Base-by-base conservation (phyloP, 495 filamentous ascomycete species). In the Neurospora sp. region DNA sequence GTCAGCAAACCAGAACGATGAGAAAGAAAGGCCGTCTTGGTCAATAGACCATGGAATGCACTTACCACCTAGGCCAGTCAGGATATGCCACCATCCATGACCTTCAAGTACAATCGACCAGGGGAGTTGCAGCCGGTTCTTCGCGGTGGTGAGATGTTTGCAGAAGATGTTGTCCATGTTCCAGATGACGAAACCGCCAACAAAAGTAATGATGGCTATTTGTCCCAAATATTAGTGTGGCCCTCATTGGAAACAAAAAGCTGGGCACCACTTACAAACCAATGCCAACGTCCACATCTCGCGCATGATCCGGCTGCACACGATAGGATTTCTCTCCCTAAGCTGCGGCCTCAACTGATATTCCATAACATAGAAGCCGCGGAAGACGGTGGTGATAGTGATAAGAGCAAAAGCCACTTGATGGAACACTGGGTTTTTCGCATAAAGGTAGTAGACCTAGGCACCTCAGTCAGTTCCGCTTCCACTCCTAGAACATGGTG, bases 61-160 rank as follows among this genome's bases (percentile, higher is more conserved):
- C 72, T 75, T 65, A 65, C 53, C 42, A 79, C 80, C 73, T 40
- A 83, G 72, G 74, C 79, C 78, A 18, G 80, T 80, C 44, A 87
- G 71, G 20, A 90, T 88, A 83, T 91, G 96, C 95, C 96, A 99
- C 96, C 96, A 98, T 12, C 94, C 96, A 84, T 99, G 96, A 0
- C 94, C 95, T 81, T 98, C 96, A 3, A 97, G 83, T 12, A 98
- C 72, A 9, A 96, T 87, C 1, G 95, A 93, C 96, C 96, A 99
- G 0, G 96, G 96, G 53, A 98, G 83, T 27, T 91, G 90, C 44
- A 98, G 81, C 69, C 87, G 79, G 71, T 90, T 89, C 74, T 94
- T 88, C 89, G 91, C 94, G 14, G 71, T 76, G 10, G 91, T 87
- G 70, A 98, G 82, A n/a, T 83, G 85, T 37, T 84, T 84, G 80